phyloP scores from a whole-genome alignment of 495 filamentous ascomycete genomes.

The Hypoxylon cercidicola region DNA sequence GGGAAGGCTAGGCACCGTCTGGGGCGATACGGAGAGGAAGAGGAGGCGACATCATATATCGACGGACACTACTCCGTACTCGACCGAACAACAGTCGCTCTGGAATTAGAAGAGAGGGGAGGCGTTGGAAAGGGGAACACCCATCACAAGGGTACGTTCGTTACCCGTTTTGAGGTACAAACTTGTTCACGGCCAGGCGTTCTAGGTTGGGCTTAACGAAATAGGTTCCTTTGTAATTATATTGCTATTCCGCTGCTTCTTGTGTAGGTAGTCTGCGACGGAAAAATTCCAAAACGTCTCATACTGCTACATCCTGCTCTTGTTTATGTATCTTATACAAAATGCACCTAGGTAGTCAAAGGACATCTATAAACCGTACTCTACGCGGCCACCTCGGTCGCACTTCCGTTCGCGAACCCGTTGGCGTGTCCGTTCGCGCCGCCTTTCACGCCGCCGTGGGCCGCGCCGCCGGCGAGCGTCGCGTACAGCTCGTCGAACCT shows the following conservation, averaged over 20 bases:
- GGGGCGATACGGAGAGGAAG: background rate
- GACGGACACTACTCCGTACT: too few species aligned
- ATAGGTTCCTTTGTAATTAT: slow-evolving; percentile 28
- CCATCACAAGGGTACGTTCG: slow-evolving; percentile 6
- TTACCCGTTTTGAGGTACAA: slow-evolving; percentile 6
- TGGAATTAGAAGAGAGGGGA: too few species aligned
- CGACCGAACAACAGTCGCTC: too few species aligned
- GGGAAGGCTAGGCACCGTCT: background rate
- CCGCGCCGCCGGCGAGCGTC: slow-evolving; percentile 32
- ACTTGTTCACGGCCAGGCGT: slow-evolving; percentile 15
- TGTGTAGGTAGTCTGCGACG: slow-evolving; percentile 5
- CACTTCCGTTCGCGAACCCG: slow-evolving; percentile 13
- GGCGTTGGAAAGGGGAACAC: slow-evolving; percentile 6
- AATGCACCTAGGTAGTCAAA: background rate
- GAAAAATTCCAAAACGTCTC: slow-evolving; percentile 14
- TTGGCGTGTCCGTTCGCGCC: slow-evolving; percentile 20
- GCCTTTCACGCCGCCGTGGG: slow-evolving; percentile 15
- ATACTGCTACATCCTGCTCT: slow-evolving; percentile 30
- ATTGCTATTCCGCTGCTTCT: background rate
- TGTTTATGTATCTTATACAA: slow-evolving; percentile 16
- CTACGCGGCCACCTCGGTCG: slow-evolving; percentile 18
- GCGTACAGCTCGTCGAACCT: slow-evolving; percentile 69
- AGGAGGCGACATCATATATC: slow-evolving; percentile 6
- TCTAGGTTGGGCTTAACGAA: slow-evolving; percentile 21
- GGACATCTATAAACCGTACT: background rate